phyloP scores from a whole-genome alignment of 2,329 filamentous ascomycete genomes.

The Plectosphaerella plurivora region DNA sequence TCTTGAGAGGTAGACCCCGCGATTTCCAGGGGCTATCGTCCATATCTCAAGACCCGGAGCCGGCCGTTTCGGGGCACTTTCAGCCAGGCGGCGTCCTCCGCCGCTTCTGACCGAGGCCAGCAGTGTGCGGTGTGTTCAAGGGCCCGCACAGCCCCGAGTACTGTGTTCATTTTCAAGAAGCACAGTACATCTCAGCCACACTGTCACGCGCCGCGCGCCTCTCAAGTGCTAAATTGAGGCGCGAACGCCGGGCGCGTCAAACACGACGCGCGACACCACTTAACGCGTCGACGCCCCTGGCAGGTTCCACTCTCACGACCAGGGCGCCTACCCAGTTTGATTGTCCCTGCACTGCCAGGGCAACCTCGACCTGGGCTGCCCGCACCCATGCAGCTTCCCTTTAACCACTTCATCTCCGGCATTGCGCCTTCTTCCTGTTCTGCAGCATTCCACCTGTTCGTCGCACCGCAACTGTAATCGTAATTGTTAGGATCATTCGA shows the following conservation, averaged over 20 bases:
- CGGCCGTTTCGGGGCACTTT: too few species aligned
- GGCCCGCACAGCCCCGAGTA: too few species aligned
- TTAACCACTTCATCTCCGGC: not conserved
- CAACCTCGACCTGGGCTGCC: not conserved
- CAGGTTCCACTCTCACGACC: not conserved
- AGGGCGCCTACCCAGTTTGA: not conserved
- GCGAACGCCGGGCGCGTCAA: not conserved
- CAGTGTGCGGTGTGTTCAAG: too few species aligned
- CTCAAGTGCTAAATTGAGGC: not conserved
- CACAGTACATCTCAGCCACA: not conserved
- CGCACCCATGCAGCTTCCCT: not conserved
- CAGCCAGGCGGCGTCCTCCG: too few species aligned
- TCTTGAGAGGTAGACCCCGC: too few species aligned
- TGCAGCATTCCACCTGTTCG: not conserved
- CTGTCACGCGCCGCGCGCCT: not conserved
- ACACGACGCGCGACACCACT: not conserved
- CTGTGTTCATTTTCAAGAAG: too few species aligned
- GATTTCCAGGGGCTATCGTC: too few species aligned
- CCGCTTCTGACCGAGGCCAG: too few species aligned
- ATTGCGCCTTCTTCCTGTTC: not conserved
- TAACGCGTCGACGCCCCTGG: conserved; percentile 1
- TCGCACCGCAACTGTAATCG: not conserved
- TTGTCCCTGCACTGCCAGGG: not conserved
- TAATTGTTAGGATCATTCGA: not conserved
- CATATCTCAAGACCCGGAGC: too few species aligned